Evolutionary conservation across 306 rosid genomes (phyloP).

Genomic region (Boehmeria nivea): DNA sequence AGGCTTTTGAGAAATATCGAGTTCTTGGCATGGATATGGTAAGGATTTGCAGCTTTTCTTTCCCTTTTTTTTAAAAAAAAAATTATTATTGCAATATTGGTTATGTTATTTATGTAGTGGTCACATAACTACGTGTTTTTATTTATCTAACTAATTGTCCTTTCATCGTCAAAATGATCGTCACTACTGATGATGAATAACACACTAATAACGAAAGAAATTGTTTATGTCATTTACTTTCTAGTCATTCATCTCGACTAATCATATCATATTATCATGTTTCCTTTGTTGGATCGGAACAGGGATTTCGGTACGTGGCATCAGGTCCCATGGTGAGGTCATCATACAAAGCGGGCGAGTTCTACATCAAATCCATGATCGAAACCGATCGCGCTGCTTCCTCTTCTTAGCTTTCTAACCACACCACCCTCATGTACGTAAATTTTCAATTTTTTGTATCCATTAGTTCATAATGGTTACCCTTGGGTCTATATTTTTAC

Average conservation of each 20-base stretch:
- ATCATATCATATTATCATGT: too few relatives aligned
- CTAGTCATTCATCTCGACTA: too few relatives aligned
- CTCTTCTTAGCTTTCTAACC: constrained; percentile 35
- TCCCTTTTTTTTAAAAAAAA: neutral
- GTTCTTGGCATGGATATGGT: constrained; percentile 94
- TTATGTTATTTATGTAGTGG: too few relatives aligned
- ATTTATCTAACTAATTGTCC: too few relatives aligned
- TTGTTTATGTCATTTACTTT: too few relatives aligned
- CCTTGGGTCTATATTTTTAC: too few relatives aligned
- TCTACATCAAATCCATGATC: constrained; percentile 91
- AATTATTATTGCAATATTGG: too few relatives aligned
- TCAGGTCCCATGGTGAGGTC: constrained; percentile 97
- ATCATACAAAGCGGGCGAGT: constrained; percentile 89
- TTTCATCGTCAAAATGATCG: too few relatives aligned
- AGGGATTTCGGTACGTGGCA: constrained; percentile 91
- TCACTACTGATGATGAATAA: too few relatives aligned
- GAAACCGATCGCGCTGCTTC: constrained; percentile 76
- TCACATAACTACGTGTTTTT: too few relatives aligned
- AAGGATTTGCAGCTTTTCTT: constrained; percentile 16
- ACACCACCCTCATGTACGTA: neutral
- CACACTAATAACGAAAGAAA: too few relatives aligned
- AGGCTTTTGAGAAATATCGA: constrained; percentile 83
- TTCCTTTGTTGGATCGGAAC: constrained; percentile 14
- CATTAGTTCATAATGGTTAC: neutral
- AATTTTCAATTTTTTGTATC: neutral